Evolutionary conservation across 148 eudicot genomes (phyloP), one percentile per base, ranked within the genome.

Genomic region (Limonium bicolor): DNA sequence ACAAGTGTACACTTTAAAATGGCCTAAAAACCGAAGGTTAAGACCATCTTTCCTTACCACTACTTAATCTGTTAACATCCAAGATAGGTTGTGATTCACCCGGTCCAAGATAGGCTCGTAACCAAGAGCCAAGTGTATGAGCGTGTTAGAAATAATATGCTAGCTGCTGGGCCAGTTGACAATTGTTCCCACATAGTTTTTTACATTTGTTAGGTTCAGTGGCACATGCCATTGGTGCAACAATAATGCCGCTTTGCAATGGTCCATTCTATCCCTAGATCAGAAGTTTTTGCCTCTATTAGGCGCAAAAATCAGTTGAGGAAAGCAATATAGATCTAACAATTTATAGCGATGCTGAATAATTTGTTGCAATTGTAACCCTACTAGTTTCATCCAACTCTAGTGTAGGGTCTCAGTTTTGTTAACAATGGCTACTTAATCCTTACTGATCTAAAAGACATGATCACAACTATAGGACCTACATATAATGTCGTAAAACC

Each of bases 101-200:
- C 14, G 75, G 65, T 8, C 71, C 74, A 38, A 78, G 82, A 79
- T 34, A 75, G 88, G 88, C 69, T 80, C 25, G 66, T 80, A 39
- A 57, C 56, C 20, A 69, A 80, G 49, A n/a, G n/a, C n/a, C n/a
- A n/a, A n/a, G n/a, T n/a, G n/a, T n/a, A n/a, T n/a, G n/a, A n/a
- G n/a, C n/a, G n/a, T n/a, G 82, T 79, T 1, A 72, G 64, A 57
- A 35, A 43, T 16, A 54, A 82, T 29, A 79, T 79, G 13, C 71
- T 20, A 41, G 46, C 46, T 5, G n/a, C 46, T 41, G 4, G 7
- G 11, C 6, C 25, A 41, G 27, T 20, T 20, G 27, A 7, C 46
- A 41, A 22, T 16, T 16, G 41, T 16, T 1, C 6, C 6, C 8
- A 13, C 0, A 14, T 20, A 6, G 8, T 36, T 14, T 13, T 38